Conservation (phyloP, 1,284 basidiomycete genomes). For the Ganoderma lucidum region DNA sequence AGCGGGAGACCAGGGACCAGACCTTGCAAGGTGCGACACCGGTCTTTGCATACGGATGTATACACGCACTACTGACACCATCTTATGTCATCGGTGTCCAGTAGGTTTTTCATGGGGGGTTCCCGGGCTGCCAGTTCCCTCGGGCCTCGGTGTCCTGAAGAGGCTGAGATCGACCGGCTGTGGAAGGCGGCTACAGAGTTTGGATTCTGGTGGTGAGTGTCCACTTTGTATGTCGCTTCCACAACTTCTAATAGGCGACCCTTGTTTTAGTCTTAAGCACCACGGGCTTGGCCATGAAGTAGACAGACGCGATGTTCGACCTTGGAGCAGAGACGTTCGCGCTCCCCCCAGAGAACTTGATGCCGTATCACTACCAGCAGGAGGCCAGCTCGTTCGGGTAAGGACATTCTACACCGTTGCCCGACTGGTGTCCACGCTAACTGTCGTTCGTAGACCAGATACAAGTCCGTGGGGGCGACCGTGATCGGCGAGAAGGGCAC, state of each 20-base stretch:
- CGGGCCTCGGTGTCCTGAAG: constrained; percentile 13
- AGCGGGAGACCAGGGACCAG: constrained; percentile 35
- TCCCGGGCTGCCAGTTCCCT: no score
- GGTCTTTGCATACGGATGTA: no score
- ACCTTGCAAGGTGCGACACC: constrained; percentile 30
- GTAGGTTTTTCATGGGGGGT: no score
- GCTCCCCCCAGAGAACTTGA: constrained; percentile 43
- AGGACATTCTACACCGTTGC: background rate
- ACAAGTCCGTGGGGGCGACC: constrained; percentile 43
- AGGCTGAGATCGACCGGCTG: constrained; percentile 36
- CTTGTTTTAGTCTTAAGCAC: constrained; percentile 41
- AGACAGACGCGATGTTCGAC: constrained; percentile 43
- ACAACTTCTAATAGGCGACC: background rate
- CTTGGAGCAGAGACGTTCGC: constrained; percentile 44
- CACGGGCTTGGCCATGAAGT: constrained; percentile 43
- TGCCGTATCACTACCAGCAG: constrained; percentile 45
- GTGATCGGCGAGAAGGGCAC: constrained; percentile 43
- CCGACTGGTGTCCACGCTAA: background rate
- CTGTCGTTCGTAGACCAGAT: constrained; percentile 28
- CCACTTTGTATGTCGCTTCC: constrained; percentile 14
- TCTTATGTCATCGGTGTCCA: no score
- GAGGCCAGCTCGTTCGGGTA: constrained; percentile 42
- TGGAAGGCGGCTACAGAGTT: constrained; percentile 41
- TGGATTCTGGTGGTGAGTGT: constrained; percentile 42
- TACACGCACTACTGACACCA: no score